Base-by-base conservation (phyloP, 2,329 filamentous ascomycete genomes). In the Calonectria naviculata region DNA sequence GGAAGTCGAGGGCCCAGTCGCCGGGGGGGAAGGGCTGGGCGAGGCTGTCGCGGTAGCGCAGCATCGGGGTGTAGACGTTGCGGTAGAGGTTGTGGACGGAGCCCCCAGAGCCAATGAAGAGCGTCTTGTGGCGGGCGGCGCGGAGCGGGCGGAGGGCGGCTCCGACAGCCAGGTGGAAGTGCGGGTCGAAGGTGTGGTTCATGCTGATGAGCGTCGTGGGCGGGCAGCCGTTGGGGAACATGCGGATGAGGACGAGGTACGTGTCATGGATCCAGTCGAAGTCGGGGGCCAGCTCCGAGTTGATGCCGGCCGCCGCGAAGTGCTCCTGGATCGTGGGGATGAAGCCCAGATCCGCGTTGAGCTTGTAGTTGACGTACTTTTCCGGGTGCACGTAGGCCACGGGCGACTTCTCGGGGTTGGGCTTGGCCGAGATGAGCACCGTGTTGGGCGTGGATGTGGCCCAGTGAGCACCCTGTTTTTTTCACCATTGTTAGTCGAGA, bases 181-280 rank as follows among this genome's bases (percentile, higher is more conserved):
- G 76, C 0, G 76, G 75, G 8, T 78, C 76, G 58, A 74, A 76
- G 2, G 71, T 70, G 1, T 73, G 71, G 67, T 77, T 78, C 75
- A 77, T 76, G 8, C 73, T 76, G 46, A 78, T 75, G 19, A 78
- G 71, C 0, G 90, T 92, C 0, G 91, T 93, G 0, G 92, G 92
- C 2, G 92, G 92, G 75, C 90, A 92, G n/a, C 83, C 85, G 2
- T 78, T 73, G 0, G 91, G 92, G 73, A 93, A 93, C 91, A 94
- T 93, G 65, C 91, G 86, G 78, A 93, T 92, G 10, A 93, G 83
- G 68, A 93, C 88, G 4, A 93, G 86, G 77, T 90, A 93, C 0
- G 90, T 92, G 80, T 94, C 92, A 83, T 94, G 91, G 78, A 93
- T 93, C 92, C 91, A 93, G 77, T 93, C 89, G 73, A 93, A 93